Evolutionary conservation across 441 rosid species (phyloP).

Genomic region (Gossypium schwendimanii): DNA sequence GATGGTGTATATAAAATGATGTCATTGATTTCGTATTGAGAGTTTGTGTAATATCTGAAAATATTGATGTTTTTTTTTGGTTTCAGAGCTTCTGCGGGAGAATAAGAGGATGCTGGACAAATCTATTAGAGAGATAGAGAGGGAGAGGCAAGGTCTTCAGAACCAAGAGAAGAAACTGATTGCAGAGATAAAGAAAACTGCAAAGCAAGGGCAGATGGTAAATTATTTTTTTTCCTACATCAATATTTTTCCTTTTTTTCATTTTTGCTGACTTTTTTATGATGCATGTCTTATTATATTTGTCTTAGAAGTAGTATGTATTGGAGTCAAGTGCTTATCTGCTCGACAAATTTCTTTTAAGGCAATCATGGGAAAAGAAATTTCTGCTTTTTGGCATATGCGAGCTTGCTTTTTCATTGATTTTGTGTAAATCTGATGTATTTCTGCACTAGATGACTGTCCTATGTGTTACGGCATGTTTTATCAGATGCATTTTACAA

Average conservation of each 20-base stretch:
- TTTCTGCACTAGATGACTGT: background rate
- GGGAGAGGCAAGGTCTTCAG: conserved; percentile 89
- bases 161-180: conserved; percentile 86
- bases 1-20: background rate
- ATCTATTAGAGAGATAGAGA: conserved; percentile 83
- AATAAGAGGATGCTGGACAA: conserved; percentile 89
- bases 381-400: background rate
- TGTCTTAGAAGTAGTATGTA: background rate
- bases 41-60: background rate
- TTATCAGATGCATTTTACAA: background rate
- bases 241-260: background rate
- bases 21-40: background rate
- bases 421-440: background rate
- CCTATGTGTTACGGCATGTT: background rate
- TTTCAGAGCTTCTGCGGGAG: conserved; percentile 76
- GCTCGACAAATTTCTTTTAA: background rate
- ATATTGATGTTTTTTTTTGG: background rate
- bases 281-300: background rate
- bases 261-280: background rate
- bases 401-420: background rate
- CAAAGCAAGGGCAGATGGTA: conserved; percentile 94
- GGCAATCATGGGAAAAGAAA: background rate
- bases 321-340: background rate
- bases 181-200: conserved; percentile 76
- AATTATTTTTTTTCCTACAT: background rate